These are phyloP conservation scores for Kwoniella shivajii DNA, from an alignment of 1,284 basidiomycete genomes.

Conservation along the genomic window DNA sequence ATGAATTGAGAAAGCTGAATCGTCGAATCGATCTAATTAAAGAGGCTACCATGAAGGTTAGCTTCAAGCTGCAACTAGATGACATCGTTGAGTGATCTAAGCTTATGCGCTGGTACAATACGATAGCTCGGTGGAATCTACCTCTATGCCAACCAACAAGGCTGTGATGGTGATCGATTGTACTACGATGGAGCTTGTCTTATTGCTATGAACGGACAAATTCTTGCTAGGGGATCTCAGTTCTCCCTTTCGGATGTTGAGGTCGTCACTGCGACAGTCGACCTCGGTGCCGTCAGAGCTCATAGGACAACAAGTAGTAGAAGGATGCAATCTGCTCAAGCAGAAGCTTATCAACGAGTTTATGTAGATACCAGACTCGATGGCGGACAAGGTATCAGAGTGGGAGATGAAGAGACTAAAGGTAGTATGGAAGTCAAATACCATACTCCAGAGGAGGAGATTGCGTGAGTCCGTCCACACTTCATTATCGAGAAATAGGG, in stretches of 20 bases:
- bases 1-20: conserved; percentile 93
- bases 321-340: conserved; percentile 81
- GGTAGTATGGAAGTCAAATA: conserved; percentile 67
- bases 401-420: conserved; percentile 65
- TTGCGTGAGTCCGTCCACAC: conserved; percentile 72
- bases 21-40: conserved; percentile 91
- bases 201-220: conserved; percentile 89
- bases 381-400: conserved; percentile 59
- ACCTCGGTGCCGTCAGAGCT: conserved; percentile 90
- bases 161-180: conserved; percentile 94
- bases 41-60: conserved; percentile 91
- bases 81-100: neutral
- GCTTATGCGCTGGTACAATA: conserved; percentile 9
- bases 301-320: conserved; percentile 79
- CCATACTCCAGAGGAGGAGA: conserved; percentile 93
- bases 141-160: conserved; percentile 97
- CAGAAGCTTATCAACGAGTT: conserved; percentile 74
- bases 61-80: neutral
- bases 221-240: conserved; percentile 93
- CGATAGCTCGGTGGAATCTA: conserved; percentile 96
- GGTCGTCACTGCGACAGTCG: conserved; percentile 91
- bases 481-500: too few relatives aligned
- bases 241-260: conserved; percentile 96
- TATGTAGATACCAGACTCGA: conserved; percentile 75
- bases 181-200: conserved; percentile 98